These are phyloP conservation scores for Aspergillus hortae DNA, from an alignment of 2,329 filamentous ascomycete genomes.

Conservation along the genomic window DNA sequence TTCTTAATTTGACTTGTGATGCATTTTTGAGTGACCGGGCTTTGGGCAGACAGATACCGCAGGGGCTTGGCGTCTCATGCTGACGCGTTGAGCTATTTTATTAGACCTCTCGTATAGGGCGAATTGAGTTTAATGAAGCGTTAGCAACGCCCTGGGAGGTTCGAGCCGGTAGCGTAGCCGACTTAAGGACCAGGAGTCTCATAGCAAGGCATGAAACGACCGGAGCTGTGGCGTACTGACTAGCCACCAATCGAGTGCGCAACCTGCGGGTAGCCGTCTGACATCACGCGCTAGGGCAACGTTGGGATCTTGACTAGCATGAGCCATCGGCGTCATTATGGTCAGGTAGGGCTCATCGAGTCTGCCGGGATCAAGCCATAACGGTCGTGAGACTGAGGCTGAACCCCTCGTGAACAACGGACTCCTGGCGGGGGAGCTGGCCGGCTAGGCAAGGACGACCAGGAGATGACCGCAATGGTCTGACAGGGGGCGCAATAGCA, in stretches of 20 bases:
- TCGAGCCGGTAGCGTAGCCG: background rate
- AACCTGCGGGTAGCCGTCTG: constrained; percentile 27
- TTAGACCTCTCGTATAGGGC: background rate
- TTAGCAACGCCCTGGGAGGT: too few relatives aligned
- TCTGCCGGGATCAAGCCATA: background rate
- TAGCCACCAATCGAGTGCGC: constrained; percentile 6
- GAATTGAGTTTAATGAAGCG: too few relatives aligned
- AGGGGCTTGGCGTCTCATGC: background rate
- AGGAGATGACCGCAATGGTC: too few relatives aligned
- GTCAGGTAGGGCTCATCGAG: background rate
- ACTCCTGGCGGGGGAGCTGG: too few relatives aligned
- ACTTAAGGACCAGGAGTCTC: too few relatives aligned
- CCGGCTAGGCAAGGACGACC: too few relatives aligned
- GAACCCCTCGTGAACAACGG: background rate
- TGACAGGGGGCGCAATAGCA: background rate
- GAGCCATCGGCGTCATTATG: background rate
- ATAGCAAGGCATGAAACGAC: background rate
- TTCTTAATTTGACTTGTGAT: constrained; percentile 2
- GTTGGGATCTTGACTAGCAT: constrained; percentile 13
- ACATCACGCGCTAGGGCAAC: constrained; percentile 26
- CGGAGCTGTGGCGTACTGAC: constrained; percentile 8
- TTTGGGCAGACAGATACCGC: background rate
- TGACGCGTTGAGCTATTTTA: background rate
- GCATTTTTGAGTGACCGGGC: constrained; percentile 5
- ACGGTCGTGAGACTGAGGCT: background rate